Evolutionary conservation across 2,329 filamentous ascomycete species (phyloP), one percentile per base, ranked within the genome.

Genomic region (Alternaria solani): DNA sequence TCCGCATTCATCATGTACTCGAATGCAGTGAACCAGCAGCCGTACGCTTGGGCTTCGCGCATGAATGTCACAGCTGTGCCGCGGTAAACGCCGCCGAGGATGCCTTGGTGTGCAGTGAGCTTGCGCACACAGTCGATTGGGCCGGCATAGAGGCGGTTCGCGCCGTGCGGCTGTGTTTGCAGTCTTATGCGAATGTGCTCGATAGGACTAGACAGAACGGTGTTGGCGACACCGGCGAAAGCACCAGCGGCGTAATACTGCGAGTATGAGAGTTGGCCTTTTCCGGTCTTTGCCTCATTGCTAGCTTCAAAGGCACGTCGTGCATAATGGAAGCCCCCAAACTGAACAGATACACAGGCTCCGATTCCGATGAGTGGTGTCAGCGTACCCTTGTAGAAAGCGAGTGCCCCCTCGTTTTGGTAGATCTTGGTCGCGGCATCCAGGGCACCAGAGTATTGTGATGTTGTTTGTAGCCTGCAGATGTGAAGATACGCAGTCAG

Each of bases 341-440:
- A 99, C 84, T 99, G 95, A 72, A 99, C 91, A n/a, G 93, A 97
- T 46, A 69, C 94, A 79, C 95, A 99, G 69, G 95, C 95, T 70
- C 95, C 95, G 75, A 99, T 98, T 68, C 95, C 95, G 58, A 99
- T 87, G 57, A 99, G 85, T 0, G 95, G 95, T 5, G 95, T 98
- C 57, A 99, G 85, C 0, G 95, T 98, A 73, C 95, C 95, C 69
- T 99, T 99, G 88, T 99, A 99, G 84, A 99, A 99, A 58, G 95
- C 95, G 12, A 91, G 82, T 2, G 93, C 85, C 2, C 95, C 95
- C 80, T 99, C 95, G 74, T 92, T 90, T 73, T 88, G 89, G 81
- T 92, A 92, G 82, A 99, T 98, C 65, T 90, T 88, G 52, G 86
- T 86, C 7, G 94, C 95, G 68, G 92, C 92, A 72, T 92, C 86